Conservation (phyloP, 73 alveolate species). For the Paramecium sexaurelia region DNA sequence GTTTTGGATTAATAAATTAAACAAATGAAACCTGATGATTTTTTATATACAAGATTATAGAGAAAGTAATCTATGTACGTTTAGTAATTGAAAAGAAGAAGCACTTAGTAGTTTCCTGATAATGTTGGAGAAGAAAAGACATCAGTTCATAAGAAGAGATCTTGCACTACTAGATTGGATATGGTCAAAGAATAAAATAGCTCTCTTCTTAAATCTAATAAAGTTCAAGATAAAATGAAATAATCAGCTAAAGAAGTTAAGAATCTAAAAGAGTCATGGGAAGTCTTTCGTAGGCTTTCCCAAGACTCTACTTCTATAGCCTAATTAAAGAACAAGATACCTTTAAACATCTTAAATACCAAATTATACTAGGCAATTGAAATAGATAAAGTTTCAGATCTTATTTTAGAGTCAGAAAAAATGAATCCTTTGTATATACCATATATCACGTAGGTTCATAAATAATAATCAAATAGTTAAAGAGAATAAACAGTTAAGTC, state of each 20-base stretch:
- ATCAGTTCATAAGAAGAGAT: neutral
- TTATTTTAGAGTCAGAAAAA: slow-evolving; percentile 28
- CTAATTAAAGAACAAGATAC: neutral
- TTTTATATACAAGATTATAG: neutral
- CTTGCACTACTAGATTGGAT: neutral
- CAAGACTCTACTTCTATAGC: neutral
- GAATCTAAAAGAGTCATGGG: neutral
- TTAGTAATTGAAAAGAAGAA: neutral
- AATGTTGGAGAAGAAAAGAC: neutral
- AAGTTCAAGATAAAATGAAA: neutral
- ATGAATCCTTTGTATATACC: slow-evolving; percentile 14
- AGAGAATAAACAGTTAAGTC: neutral
- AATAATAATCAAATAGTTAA: neutral
- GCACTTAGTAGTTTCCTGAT: neutral
- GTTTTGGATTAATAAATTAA: neutral
- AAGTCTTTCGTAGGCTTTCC: neutral
- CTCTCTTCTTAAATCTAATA: neutral
- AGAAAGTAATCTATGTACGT: neutral
- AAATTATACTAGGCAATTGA: neutral
- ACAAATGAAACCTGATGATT: neutral
- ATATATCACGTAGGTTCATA: neutral
- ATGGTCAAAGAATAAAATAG: neutral
- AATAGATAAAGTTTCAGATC: slow-evolving; percentile 4
- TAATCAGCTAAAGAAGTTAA: neutral
- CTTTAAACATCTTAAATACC: neutral